Evolutionary conservation across 164 flowering plant genomes (phyloP).

Genomic region (Warburgia ugandensis): DNA sequence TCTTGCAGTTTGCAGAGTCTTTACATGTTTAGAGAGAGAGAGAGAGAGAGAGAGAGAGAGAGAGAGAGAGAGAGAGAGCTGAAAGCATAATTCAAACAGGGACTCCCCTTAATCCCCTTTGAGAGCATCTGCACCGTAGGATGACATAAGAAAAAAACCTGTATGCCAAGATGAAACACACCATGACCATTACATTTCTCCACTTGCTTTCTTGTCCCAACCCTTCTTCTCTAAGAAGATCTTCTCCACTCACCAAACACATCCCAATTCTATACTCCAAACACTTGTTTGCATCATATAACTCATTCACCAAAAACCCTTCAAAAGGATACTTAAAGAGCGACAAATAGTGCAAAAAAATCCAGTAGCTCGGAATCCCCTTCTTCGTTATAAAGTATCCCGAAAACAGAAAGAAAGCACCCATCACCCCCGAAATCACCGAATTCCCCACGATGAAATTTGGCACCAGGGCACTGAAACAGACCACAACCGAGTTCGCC

Average conservation of each 20-base stretch:
- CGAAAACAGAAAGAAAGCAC: constrained; percentile 85
- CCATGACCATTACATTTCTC: constrained; percentile 71
- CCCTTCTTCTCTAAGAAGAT: constrained; percentile 73
- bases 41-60: no score
- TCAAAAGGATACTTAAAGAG: constrained; percentile 95
- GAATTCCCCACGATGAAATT: constrained; percentile 95
- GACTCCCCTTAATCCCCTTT: constrained; percentile 28
- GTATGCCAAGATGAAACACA: constrained; percentile 68
- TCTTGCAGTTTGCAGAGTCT: no score
- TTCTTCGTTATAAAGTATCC: constrained; percentile 86
- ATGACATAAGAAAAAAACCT: constrained; percentile 80
- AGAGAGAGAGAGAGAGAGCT: no score
- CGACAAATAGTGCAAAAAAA: constrained; percentile 84
- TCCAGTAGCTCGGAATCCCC: constrained; percentile 77
- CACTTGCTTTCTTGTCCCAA: constrained; percentile 58
- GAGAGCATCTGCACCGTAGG: constrained; percentile 75
- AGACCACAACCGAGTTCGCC: constrained; percentile 92
- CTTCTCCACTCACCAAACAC: constrained; percentile 65
- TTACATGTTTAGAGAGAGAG: no score
- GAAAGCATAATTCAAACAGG: no score
- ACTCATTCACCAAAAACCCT: constrained; percentile 89
- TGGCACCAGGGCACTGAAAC: constrained; percentile 86
- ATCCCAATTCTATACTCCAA: constrained; percentile 61
- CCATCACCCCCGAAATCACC: constrained; percentile 82
- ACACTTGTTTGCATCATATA: constrained; percentile 56